A percentile compares a stretch with the other conserved stretches of the same genome.
phyloP scores from a whole-genome alignment of 1,284 basidiomycete species.

The Golubevia sp. region DNA sequence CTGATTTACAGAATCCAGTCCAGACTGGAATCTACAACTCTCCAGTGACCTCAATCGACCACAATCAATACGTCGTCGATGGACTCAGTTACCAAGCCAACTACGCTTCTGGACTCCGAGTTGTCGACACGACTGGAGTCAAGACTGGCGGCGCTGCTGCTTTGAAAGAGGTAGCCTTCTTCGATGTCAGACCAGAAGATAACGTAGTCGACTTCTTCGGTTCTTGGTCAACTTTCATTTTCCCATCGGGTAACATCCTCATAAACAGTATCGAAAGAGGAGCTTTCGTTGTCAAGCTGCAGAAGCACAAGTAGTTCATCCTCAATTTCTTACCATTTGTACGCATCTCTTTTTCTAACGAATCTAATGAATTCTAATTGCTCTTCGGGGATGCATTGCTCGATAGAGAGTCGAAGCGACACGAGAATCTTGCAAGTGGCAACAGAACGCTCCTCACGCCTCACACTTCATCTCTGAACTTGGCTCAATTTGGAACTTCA shows the following conservation, averaged over 20 bases:
- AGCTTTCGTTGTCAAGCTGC: conserved; percentile 3
- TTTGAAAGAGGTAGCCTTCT: conserved; percentile 6
- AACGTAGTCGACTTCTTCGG: conserved; percentile 6
- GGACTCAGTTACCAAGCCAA: conserved; percentile 2
- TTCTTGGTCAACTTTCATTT: conserved; percentile 1
- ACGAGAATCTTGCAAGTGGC: too few species aligned
- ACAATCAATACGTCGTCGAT: conserved; percentile 3
- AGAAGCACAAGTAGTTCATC: too few species aligned
- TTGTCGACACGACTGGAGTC: background rate
- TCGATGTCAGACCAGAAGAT: conserved; percentile 7
- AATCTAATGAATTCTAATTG: too few species aligned
- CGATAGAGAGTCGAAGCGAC: too few species aligned
- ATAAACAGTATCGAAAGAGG: conserved; percentile 7
- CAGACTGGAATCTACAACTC: conserved; percentile 4
- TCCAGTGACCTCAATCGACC: conserved; percentile 7
- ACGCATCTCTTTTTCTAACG: too few species aligned
- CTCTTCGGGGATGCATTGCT: too few species aligned
- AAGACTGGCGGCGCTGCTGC: conserved; percentile 1
- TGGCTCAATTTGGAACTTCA: too few species aligned
- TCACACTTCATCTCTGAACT: too few species aligned
- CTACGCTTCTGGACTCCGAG: conserved; percentile 2
- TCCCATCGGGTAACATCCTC: background rate
- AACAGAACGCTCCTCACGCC: too few species aligned
- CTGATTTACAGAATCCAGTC: conserved; percentile 1
- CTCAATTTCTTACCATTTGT: too few species aligned